Evolutionary conservation across 2,329 filamentous ascomycete species (phyloP).

Genomic region (Cephalotrichum gorgonifer): DNA sequence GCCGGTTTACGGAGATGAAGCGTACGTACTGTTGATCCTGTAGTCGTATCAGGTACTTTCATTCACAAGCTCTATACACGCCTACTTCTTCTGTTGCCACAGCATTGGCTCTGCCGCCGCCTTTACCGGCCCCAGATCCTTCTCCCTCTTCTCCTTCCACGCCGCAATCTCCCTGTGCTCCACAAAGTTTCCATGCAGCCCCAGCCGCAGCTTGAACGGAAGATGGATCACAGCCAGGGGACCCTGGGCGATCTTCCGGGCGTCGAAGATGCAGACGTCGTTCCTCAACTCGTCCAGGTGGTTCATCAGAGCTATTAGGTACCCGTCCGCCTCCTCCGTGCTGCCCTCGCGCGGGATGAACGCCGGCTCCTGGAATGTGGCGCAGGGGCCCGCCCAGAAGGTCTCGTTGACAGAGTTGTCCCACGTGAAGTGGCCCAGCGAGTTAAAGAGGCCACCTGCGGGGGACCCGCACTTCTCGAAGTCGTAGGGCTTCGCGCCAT

Average conservation of each 20-base stretch:
- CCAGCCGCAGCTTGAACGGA: constrained; percentile 28
- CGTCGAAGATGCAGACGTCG: constrained; percentile 31
- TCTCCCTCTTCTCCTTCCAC: constrained; percentile 25
- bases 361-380: constrained; percentile 28
- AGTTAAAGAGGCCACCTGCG: constrained; percentile 18
- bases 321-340: constrained; percentile 36
- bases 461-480: constrained; percentile 4
- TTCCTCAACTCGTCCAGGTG: constrained; percentile 32
- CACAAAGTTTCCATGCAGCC: constrained; percentile 32
- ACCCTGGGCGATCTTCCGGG: constrained; percentile 23
- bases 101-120: constrained; percentile 23
- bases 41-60: no score
- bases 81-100: constrained; percentile 28
- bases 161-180: constrained; percentile 28
- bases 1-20: no score
- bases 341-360: constrained; percentile 25
- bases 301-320: constrained; percentile 35
- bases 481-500: constrained; percentile 1
- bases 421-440: constrained; percentile 19
- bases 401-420: constrained; percentile 14
- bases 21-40: no score
- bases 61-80: no score
- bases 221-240: constrained; percentile 29
- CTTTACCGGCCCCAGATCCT: constrained; percentile 26
- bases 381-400: constrained; percentile 21